phyloP scores from a whole-genome alignment of 202 grass and related monocot species.

The Brachypodium distachyon region DNA sequence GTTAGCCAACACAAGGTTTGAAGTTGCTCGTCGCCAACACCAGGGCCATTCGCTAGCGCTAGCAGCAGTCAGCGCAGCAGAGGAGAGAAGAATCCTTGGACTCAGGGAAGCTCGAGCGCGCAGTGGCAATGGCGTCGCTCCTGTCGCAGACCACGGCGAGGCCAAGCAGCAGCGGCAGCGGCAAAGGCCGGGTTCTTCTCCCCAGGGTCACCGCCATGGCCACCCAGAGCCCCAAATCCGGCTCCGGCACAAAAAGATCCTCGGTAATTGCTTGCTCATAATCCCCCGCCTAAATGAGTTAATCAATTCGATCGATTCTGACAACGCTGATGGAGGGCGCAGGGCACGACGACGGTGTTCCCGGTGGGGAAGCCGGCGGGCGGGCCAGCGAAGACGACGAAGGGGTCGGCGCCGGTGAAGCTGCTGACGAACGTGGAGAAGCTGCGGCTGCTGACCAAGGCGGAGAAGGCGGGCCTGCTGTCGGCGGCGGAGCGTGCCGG shows the following conservation, averaged over 20 bases:
- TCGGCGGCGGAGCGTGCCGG: conserved; percentile 73
- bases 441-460: conserved; percentile 86
- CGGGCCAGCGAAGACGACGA: conserved; percentile 21
- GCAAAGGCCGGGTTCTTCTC: not conserved
- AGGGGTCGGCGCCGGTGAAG: conserved; percentile 40
- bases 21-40: not conserved
- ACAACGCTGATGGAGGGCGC: too few relatives aligned
- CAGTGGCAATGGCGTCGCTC: conserved; percentile 14
- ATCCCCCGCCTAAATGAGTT: too few relatives aligned
- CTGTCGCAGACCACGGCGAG: not conserved
- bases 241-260: conserved; percentile 27
- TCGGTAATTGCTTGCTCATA: conserved; percentile 23
- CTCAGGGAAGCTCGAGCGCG: not conserved
- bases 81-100: not conserved
- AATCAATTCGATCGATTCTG: too few relatives aligned
- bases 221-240: conserved; percentile 13
- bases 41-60: not conserved
- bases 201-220: conserved; percentile 33
- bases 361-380: conserved; percentile 60
- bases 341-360: conserved; percentile 84
- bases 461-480: conserved; percentile 81
- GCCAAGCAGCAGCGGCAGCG: not conserved
- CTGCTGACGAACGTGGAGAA: conserved; percentile 90
- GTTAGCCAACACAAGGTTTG: not conserved
- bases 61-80: not conserved